These are phyloP conservation scores for Platanthera zijinensis DNA, from an alignment of 106 monocot genomes.

Conservation along the genomic window DNA sequence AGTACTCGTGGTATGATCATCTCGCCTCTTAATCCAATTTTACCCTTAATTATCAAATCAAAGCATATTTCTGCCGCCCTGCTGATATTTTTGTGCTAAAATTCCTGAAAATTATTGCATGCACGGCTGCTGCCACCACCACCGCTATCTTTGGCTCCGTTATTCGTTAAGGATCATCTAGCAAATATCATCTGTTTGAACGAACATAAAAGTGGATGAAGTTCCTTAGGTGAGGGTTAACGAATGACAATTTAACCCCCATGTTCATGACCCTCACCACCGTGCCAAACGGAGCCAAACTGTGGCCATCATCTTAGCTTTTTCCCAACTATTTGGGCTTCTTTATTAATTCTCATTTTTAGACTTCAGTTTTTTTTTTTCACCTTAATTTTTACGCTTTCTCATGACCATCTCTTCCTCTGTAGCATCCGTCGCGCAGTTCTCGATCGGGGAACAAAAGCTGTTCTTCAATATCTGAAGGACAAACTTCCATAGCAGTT, in stretches of 20 bases:
- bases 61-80: background rate
- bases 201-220: background rate
- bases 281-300: too few relatives aligned
- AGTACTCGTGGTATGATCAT: too few relatives aligned
- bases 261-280: too few relatives aligned
- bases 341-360: too few relatives aligned
- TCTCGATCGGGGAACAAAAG: constrained; percentile 81
- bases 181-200: background rate
- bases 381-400: background rate
- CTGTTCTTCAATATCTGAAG: constrained; percentile 76
- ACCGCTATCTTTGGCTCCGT: background rate
- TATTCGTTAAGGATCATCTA: too few relatives aligned
- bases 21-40: too few relatives aligned
- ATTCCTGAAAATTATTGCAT: background rate
- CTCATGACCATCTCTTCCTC: background rate
- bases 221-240: background rate
- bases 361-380: too few relatives aligned
- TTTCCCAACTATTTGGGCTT: background rate
- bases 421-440: constrained; percentile 82
- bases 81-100: background rate
- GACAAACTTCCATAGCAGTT: constrained; percentile 61
- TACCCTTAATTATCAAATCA: background rate
- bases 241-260: background rate
- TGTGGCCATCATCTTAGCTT: background rate
- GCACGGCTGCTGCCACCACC: background rate